These are phyloP conservation scores for Rostrohypoxylon terebratum DNA, from an alignment of 495 filamentous ascomycete species.

Conservation along the genomic window DNA sequence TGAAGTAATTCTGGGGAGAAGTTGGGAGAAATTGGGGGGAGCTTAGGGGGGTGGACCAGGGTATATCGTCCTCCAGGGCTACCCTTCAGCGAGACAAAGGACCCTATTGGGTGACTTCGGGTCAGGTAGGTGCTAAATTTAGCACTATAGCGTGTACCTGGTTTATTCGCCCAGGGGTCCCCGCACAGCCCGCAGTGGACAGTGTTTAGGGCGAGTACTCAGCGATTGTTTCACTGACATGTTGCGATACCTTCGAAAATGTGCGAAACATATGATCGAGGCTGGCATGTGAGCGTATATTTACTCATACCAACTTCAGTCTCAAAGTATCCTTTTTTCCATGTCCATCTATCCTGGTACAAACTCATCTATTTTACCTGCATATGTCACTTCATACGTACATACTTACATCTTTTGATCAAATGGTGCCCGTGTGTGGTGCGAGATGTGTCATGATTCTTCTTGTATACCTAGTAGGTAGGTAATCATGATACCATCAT, in stretches of 20 bases:
- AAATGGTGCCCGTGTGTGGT: conserved; percentile 17
- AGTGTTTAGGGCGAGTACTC: neutral
- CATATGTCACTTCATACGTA: conserved; percentile 5
- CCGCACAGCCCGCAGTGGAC: neutral
- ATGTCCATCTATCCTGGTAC: neutral
- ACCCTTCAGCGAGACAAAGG: conserved; percentile 23
- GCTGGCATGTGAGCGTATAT: neutral
- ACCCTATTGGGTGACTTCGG: conserved; percentile 16
- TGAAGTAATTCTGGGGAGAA: conserved; percentile 25
- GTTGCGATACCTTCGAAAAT: neutral
- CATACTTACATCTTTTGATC: neutral
- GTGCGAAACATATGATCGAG: neutral
- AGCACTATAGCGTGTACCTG: conserved; percentile 17
- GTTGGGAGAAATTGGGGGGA: neutral
- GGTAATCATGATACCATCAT: conserved; percentile 32
- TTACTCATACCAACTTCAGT: neutral
- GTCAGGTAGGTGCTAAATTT: conserved; percentile 31
- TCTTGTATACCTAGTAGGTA: no score
- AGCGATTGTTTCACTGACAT: neutral
- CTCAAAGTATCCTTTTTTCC: neutral
- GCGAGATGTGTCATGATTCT: conserved; percentile 36
- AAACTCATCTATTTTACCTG: neutral
- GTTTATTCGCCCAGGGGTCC: conserved; percentile 1
- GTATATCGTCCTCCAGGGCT: conserved; percentile 28
- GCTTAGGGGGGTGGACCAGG: conserved; percentile 28